Base-by-base conservation (phyloP, 2,329 filamentous ascomycete species). In the Colletotrichum agaves region DNA sequence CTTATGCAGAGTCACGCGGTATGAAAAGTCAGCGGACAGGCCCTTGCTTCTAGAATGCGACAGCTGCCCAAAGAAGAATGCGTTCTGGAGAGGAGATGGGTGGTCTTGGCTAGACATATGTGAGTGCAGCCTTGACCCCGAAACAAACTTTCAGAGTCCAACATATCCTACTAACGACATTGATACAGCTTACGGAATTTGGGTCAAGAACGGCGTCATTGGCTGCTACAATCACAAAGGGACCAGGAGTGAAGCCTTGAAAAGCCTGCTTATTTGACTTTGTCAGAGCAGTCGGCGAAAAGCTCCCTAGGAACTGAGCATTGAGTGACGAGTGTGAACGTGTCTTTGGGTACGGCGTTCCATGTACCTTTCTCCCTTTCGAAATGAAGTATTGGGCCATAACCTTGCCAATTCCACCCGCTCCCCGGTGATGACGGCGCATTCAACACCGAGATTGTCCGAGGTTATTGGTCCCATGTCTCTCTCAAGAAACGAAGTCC, bases 401-500 rank as follows among this genome's bases (percentile, higher is more conserved):
- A 2, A 81, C 83, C 62, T 79, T 79, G 58, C 85, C 84, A 21
- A 88, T 85, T 37, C 85, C 85, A 17, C 84, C 84, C 0, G 77
- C 84, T 17, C 84, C 85, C 85, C 83, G 0, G 83, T 85, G 57
- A 85, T 73, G 55, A 87, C 76, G 8, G 83, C 84, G 69, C 80
- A 83, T 0, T 80, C 78, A 65, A 82, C 81, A 21, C 75, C 71
- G 43, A 81, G 74, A 19, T 15, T 71, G 15, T 41, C 46, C 19
- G 47, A 15, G 13, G 21, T 44, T 11, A 31, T 2, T 5, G 50
- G n/a, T 21, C 50, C 33, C 63, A 63, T 67, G n/a, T 6, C 27
- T 37, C 8, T 17, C 21, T 8, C 3, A 17, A 17, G 11, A 7
- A 27, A 27, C 5, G 23, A 27, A 27, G 5, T 27, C 23, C 3